Evolutionary conservation across 768 basidiomycete species (phyloP), one percentile per base, ranked within the genome.

Genomic region (Dacryopinax primogenitus): DNA sequence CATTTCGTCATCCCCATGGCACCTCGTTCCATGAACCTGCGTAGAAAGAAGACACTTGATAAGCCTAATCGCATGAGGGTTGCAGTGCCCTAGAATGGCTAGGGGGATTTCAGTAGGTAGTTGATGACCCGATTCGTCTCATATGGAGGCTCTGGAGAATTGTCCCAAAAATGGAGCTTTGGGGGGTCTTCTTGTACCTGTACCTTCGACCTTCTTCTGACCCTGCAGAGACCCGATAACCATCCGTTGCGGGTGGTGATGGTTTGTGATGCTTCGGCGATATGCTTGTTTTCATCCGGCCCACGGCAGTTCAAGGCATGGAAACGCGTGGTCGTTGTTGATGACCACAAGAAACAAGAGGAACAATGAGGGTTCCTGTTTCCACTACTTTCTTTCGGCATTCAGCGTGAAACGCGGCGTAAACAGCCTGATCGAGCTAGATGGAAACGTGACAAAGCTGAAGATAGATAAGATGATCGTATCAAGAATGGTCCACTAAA

Each of bases 161-260:
- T 23, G 23, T 28, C 51, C 51, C 13, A 18, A 58, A 58, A 58
- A 58, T 23, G 51, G 9, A 58, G 32, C 32, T 58, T 23, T 58
- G 51, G 51, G n/a, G 51, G 26, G 26, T 9, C 51, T 58, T 58
- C 51, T 32, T 32, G 4, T 23, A 2, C 51, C 32, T 58, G 26
- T 58, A 18, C 32, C 51, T 58, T 58, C 51, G 26, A 32, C 18
- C 9, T 6, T 32, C 51, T 28, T 58, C 51, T 58, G 51, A 58
- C 51, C 51, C 51, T 58, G 51, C 51, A 58, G 51, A 58, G 51
- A 58, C 51, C 51, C 51, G 51, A 58, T 32, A 58, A 32, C 51
- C 26, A 30, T 28, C 51, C 51, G 51, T 21, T 13, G 32, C 51
- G 3, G 26, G 51, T 30, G 51, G 51, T 58, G 51, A 58, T 58